These are phyloP conservation scores for Cicer cuneatum DNA, from an alignment of 306 rosid species.

Conservation along the genomic window DNA sequence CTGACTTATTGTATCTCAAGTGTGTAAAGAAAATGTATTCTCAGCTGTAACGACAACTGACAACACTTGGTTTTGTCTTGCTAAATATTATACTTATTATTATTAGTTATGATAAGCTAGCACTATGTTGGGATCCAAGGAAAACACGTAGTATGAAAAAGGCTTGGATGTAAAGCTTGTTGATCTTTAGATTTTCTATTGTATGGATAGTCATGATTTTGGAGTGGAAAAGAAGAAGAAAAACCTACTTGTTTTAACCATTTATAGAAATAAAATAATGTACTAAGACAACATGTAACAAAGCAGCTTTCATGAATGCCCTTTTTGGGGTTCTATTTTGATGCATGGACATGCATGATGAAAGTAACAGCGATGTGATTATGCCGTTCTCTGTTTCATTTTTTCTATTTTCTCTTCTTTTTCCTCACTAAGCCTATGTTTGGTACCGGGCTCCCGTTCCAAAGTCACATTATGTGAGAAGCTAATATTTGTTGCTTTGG, in stretches of 20 bases:
- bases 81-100: background rate
- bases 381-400: background rate
- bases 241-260: background rate
- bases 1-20: background rate
- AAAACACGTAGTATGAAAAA: background rate
- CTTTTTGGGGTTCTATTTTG: background rate
- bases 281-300: background rate
- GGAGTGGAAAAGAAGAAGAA: background rate
- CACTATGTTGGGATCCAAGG: background rate
- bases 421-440: background rate
- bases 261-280: background rate
- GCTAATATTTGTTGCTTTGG: too few species aligned
- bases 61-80: background rate
- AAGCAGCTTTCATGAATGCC: slow-evolving; percentile 1
- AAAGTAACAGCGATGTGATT: background rate
- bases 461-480: too few species aligned
- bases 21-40: background rate
- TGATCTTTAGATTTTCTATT: background rate
- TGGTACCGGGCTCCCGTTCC: too few species aligned
- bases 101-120: background rate
- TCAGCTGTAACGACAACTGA: background rate
- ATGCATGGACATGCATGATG: background rate
- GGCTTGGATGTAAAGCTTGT: background rate
- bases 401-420: background rate
- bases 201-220: background rate